Evolutionary conservation across 352 stramenopile species (phyloP).

Genomic region (Globisporangium takayamanum): DNA sequence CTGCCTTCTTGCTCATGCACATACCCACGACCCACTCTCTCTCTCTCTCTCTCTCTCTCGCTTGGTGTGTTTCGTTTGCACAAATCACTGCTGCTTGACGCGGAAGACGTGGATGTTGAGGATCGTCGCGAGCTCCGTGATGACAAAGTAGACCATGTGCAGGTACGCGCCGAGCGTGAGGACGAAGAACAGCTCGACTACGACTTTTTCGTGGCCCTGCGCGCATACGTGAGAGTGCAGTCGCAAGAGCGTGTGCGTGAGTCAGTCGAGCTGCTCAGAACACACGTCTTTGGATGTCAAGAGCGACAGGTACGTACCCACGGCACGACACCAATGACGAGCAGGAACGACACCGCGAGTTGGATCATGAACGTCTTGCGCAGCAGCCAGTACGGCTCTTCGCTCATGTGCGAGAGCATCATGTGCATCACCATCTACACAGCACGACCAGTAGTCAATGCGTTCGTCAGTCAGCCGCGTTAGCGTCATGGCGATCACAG

Average conservation of each 20-base stretch:
- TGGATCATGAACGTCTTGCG: constrained; percentile 77
- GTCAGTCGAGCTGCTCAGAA: background rate
- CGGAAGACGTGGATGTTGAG: constrained; percentile 80
- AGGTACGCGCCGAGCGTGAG: constrained; percentile 60
- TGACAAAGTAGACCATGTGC: constrained; percentile 83
- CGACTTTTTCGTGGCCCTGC: constrained; percentile 57
- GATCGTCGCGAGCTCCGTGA: constrained; percentile 65
- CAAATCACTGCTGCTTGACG: constrained; percentile 58
- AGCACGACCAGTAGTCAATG: background rate
- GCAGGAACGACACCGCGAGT: constrained; percentile 49
- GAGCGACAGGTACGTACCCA: constrained; percentile 33
- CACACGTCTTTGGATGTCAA: background rate
- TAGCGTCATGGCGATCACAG: background rate
- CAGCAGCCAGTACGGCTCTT: constrained; percentile 80
- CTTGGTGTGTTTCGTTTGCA: background rate
- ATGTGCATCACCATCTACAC: constrained; percentile 87
- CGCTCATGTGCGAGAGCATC: constrained; percentile 85
- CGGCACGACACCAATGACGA: constrained; percentile 67
- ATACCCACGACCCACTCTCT: background rate
- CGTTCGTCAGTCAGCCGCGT: background rate
- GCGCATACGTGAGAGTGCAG: background rate
- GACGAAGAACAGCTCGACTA: constrained; percentile 73
- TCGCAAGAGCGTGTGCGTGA: background rate
- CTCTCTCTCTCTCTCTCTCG: background rate
- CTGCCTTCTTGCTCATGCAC: background rate